Conservation (phyloP, 768 basidiomycete genomes). For the Leccinum barrowsii region DNA sequence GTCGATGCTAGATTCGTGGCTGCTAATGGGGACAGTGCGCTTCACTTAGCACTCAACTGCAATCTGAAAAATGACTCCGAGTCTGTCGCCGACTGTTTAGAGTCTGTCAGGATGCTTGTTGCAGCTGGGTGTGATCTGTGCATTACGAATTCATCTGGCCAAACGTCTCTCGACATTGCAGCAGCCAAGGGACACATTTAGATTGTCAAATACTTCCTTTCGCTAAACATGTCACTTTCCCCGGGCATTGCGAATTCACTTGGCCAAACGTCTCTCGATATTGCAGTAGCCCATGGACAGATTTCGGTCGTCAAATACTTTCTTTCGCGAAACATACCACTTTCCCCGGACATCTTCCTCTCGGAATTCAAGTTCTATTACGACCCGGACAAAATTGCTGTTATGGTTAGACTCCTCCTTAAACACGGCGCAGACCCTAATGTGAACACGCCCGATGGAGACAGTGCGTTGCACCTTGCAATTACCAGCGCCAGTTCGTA, state of each 20-base stretch:
- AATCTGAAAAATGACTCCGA: background rate
- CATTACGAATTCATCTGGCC: background rate
- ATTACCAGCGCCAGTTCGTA: too few species aligned
- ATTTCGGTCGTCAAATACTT: background rate
- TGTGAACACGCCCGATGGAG: background rate
- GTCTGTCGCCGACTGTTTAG: background rate
- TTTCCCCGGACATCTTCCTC: background rate
- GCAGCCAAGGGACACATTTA: background rate
- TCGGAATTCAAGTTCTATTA: too few species aligned
- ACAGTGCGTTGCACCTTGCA: background rate
- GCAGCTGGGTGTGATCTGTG: background rate
- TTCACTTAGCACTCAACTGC: background rate
- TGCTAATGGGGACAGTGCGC: background rate
- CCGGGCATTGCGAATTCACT: too few species aligned
- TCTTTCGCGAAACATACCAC: background rate
- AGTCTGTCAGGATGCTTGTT: background rate
- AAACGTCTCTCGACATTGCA: background rate
- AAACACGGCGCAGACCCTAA: background rate
- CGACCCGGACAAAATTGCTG: too few species aligned
- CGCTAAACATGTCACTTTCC: too few species aligned
- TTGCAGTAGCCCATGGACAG: too few species aligned
- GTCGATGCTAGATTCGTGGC: background rate
- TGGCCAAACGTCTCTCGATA: too few species aligned
- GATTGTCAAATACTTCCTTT: too few species aligned
- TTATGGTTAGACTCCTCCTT: background rate